Base-by-base conservation (phyloP, 306 rosid genomes). In the Quercus rubra region DNA sequence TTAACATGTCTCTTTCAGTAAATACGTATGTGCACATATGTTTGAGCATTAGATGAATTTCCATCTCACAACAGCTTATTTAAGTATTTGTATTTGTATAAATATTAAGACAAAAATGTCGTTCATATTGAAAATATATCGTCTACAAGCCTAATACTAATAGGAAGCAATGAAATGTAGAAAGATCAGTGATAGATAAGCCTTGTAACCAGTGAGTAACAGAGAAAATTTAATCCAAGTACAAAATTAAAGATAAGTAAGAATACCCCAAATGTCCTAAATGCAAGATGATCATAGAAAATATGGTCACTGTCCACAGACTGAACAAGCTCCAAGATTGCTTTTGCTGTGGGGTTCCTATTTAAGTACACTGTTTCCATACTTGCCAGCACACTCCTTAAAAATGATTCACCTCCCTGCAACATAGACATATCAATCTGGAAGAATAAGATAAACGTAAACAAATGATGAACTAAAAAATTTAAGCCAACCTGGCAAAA, bases 231-330 rank as follows among this genome's bases (percentile, higher is more conserved):
- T 41, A 8, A 0, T 41, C 46, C 18, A 7, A 5, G 20, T 2
- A n/a, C 17, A 9, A 54, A 62, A 64, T 13, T 27, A 78, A 70
- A 76, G 69, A 51, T 15, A 55, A 30, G 9, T 41, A 41, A 55
- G 80, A 76, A n/a, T 91, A 95, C 98, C 93, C 97, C 97, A 82
- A 91, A 88, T 27, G 99, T 95, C 71, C 99, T 90, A 82, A 95
- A 95, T 23, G 99, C 99, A 69, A 95, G 79, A 85, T 95, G 99
- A 80, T 95, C 99, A 81, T 91, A 90, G 87, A 89, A 87, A 74
- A 95, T 76, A 38, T 78, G 81, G 49, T 86, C 81, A 30, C 86
- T 72, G 15, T 88, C 93, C 55, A 35, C 83, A 19, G 96, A 90
- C 41, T 81, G 90, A 89, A 93, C 93, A 82, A 89, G 94, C 69